A percentile compares a stretch with the other conserved stretches of the same genome.
phyloP scores from a whole-genome alignment of 1,284 basidiomycete genomes.

The Malassezia obtusa region DNA sequence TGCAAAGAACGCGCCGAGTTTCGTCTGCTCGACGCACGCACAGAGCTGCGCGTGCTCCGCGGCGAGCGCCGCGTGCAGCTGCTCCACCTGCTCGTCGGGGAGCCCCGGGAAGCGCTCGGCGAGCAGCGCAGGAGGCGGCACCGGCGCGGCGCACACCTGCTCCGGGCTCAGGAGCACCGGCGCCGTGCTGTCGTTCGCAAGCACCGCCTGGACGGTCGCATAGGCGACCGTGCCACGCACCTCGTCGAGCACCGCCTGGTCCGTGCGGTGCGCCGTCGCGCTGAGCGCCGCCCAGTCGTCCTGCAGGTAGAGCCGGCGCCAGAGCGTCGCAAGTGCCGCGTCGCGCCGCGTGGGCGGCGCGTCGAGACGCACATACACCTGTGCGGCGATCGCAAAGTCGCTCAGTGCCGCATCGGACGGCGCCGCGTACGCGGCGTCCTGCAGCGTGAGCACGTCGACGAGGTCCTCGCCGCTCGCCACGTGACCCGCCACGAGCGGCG shows the following conservation, averaged over 20 bases:
- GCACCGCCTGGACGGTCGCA: constrained; percentile 7
- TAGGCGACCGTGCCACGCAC: constrained; percentile 15
- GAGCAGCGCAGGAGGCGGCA: background rate
- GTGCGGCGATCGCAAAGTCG: constrained; percentile 51
- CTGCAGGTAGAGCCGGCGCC: constrained; percentile 38
- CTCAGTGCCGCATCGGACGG: constrained; percentile 35
- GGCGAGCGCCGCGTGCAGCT: background rate
- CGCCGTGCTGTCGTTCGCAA: constrained; percentile 7
- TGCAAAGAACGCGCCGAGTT: constrained; percentile 6
- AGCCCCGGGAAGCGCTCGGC: constrained; percentile 9
- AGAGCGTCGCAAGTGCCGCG: constrained; percentile 38
- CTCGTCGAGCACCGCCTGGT: constrained; percentile 21
- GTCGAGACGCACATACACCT: constrained; percentile 50
- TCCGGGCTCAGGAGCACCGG: constrained; percentile 1
- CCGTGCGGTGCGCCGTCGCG: constrained; percentile 23
- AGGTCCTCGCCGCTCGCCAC: constrained; percentile 52
- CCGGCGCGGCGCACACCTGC: background rate
- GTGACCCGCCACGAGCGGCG: constrained; percentile 29
- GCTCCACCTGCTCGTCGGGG: constrained; percentile 4
- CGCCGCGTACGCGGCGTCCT: constrained; percentile 46
- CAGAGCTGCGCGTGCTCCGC: constrained; percentile 7
- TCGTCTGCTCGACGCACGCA: background rate
- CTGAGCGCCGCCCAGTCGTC: constrained; percentile 23
- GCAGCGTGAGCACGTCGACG: constrained; percentile 53
- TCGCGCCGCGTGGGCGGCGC: background rate